phyloP scores from a whole-genome alignment of 371 early-diverging fungal species.

The Rhizomucor pusillus region DNA sequence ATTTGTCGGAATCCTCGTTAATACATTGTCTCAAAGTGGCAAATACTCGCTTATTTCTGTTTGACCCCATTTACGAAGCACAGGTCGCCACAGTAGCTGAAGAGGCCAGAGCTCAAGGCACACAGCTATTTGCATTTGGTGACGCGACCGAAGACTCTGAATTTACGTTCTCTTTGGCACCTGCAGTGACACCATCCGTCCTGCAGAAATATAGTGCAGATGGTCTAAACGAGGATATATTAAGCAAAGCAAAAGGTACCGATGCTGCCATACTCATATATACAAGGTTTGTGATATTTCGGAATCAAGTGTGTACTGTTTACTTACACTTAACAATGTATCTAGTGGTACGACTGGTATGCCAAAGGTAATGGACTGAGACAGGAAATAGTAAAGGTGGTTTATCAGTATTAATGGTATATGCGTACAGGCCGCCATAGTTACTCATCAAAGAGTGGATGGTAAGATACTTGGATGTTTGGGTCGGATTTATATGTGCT shows the following conservation, averaged over 20 bases:
- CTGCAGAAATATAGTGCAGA: conserved; percentile 20
- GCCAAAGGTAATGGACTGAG: conserved; percentile 11
- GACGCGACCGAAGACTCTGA: conserved; percentile 22
- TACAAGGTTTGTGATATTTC: conserved; percentile 17
- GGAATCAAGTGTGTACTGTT: not conserved
- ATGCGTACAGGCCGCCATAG: conserved; percentile 3
- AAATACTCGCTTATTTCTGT: conserved; percentile 21
- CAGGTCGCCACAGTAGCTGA: conserved; percentile 14
- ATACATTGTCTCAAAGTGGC: conserved; percentile 30
- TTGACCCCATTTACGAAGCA: conserved; percentile 23
- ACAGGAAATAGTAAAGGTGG: conserved; percentile 7
- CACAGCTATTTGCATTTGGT: conserved; percentile 22
- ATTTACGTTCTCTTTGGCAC: conserved; percentile 13
- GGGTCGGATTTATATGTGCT: not conserved
- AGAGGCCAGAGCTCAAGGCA: conserved; percentile 1
- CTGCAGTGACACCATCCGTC: conserved; percentile 12
- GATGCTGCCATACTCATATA: conserved; percentile 46
- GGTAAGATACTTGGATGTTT: not conserved
- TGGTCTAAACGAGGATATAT: conserved; percentile 15
- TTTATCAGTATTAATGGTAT: not conserved
- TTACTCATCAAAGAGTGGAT: conserved; percentile 1
- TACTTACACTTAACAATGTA: not conserved
- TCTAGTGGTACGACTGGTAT: conserved; percentile 19
- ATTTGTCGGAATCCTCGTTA: conserved; percentile 19
- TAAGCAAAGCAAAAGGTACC: conserved; percentile 10